Base-by-base conservation (phyloP, 2,329 filamentous ascomycete species). In the Orbilia blumenaviensis region DNA sequence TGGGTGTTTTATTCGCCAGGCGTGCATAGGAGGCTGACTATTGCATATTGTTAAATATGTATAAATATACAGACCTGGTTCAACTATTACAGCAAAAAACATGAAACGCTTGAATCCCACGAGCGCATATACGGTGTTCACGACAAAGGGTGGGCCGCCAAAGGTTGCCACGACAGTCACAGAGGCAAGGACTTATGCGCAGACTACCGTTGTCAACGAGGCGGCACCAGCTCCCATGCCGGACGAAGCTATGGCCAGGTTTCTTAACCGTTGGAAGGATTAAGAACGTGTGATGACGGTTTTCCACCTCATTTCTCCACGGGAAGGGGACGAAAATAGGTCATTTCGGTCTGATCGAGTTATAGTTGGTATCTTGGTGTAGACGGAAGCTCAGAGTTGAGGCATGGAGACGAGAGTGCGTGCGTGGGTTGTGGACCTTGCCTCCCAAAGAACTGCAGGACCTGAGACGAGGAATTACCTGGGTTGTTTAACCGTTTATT, bases 261-360 rank as follows among this genome's bases (percentile, higher is more conserved):
- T 81, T 68, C 78, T 83, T 52, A 81, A 80, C 60, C 81, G 83
- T 52, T 83, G 83, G 83, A 83, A 82, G 77, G 82, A 83, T 77
- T 83, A 79, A 42, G 14, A n/a, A 52, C 29, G 46, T 54, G 29
- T 54, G 42, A 50, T n/a, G n/a, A n/a, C n/a, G n/a, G n/a, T n/a
- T n/a, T n/a, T n/a, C n/a, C n/a, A n/a, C n/a, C n/a, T n/a, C n/a
- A n/a, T n/a, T n/a, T n/a, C n/a, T n/a, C n/a, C n/a, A n/a, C n/a
- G n/a, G n/a, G n/a, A n/a, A n/a, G n/a, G n/a, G n/a, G n/a, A n/a
- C n/a, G n/a, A n/a, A n/a, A n/a, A n/a, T n/a, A n/a, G n/a, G n/a
- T n/a, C n/a, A n/a, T n/a, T n/a, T n/a, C n/a, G n/a, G n/a, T n/a
- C n/a, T n/a, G n/a, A n/a, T n/a, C n/a, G n/a, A n/a, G n/a, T n/a